Conservation (phyloP, 2,329 filamentous ascomycete genomes). For the Epichloe amarillans region DNA sequence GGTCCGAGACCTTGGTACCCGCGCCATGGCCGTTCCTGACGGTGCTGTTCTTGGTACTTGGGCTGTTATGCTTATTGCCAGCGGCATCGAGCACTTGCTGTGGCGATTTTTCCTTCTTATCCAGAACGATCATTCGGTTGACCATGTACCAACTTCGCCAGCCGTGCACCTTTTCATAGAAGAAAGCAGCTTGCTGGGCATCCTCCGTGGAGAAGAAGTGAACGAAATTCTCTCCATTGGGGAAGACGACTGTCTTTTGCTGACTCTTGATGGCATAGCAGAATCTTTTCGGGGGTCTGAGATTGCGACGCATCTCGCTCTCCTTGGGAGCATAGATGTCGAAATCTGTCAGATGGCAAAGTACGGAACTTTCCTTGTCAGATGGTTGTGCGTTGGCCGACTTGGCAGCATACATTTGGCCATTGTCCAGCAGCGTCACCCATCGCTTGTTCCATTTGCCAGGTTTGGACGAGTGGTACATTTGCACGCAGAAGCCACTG, state of each 20-base stretch:
- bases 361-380: constrained; percentile 53
- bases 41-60: constrained; percentile 1
- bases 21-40: not conserved
- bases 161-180: constrained; percentile 56
- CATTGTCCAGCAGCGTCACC: constrained; percentile 59
- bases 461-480: constrained; percentile 70
- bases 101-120: constrained; percentile 19
- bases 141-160: constrained; percentile 93
- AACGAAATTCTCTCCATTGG: constrained; percentile 72
- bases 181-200: constrained; percentile 47
- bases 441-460: constrained; percentile 84
- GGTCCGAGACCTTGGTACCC: not conserved
- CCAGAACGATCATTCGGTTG: constrained; percentile 46
- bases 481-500: constrained; percentile 49
- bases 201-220: constrained; percentile 87
- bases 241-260: constrained; percentile 73
- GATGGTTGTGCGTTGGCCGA: constrained; percentile 44
- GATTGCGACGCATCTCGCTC: constrained; percentile 50
- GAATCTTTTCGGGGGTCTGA: constrained; percentile 78
- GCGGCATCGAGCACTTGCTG: constrained; percentile 5
- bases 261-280: constrained; percentile 89
- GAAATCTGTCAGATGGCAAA: constrained; percentile 84
- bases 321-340: constrained; percentile 74
- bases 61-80: not conserved
- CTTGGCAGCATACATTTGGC: constrained; percentile 61